phyloP scores from a whole-genome alignment of 768 basidiomycete genomes.

The Gymnopilus dilepis region DNA sequence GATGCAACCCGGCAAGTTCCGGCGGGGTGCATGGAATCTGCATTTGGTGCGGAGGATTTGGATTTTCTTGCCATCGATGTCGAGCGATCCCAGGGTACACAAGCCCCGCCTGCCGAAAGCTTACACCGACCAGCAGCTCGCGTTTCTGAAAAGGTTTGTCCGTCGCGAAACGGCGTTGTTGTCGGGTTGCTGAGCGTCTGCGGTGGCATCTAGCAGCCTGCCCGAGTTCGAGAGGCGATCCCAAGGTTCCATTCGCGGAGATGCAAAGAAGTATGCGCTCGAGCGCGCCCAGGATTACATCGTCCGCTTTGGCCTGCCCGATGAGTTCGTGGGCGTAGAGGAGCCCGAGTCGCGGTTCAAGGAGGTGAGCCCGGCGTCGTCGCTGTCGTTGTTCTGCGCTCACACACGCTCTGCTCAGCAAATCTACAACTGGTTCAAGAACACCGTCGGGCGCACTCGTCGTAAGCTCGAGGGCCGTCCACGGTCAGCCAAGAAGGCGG shows the following conservation, averaged over 20 bases:
- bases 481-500: constrained; percentile 53
- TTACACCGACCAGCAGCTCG: constrained; percentile 67
- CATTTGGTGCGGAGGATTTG: constrained; percentile 30
- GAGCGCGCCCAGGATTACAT: constrained; percentile 69
- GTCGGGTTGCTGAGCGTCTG: constrained; percentile 11
- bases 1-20: constrained; percentile 41
- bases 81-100: constrained; percentile 66
- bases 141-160: constrained; percentile 56
- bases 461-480: constrained; percentile 62
- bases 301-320: constrained; percentile 58
- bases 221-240: constrained; percentile 64
- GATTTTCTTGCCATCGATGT: constrained; percentile 34
- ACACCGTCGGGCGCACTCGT: constrained; percentile 65
- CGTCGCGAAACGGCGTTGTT: background rate
- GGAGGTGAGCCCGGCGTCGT: constrained; percentile 46
- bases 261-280: constrained; percentile 72
- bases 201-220: constrained; percentile 45
- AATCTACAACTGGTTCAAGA: constrained; percentile 80
- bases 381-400: too few relatives aligned
- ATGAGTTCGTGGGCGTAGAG: constrained; percentile 57
- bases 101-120: constrained; percentile 70
- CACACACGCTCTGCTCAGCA: constrained; percentile 42
- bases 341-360: constrained; percentile 66
- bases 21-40: constrained; percentile 23
- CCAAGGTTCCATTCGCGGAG: constrained; percentile 63